phyloP scores from a whole-genome alignment of 306 rosid genomes.

The Acacia melanoxylon region DNA sequence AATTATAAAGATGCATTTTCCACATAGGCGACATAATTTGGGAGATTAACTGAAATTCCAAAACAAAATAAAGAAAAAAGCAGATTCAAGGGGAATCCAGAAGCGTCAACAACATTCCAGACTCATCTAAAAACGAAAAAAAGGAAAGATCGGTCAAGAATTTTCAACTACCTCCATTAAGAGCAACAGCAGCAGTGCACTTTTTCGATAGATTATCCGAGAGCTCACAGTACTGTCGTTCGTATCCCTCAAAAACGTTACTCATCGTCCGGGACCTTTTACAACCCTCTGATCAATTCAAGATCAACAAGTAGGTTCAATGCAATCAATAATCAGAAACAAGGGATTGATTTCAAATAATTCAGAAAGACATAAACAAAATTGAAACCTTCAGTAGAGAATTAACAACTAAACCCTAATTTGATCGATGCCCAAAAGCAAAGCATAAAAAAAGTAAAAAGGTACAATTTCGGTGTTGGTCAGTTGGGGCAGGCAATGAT shows the following conservation, averaged over 20 bases:
- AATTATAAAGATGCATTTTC: not conserved
- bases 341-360: not conserved
- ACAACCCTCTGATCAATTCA: constrained; percentile 32
- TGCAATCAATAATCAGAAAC: not conserved
- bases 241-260: constrained; percentile 81
- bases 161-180: constrained; percentile 67
- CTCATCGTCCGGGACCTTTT: constrained; percentile 56
- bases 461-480: constrained; percentile 10
- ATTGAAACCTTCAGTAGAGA: constrained; percentile 11
- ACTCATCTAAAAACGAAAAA: not conserved
- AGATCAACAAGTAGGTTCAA: constrained; percentile 26
- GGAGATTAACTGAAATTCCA: not conserved
- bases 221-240: constrained; percentile 83
- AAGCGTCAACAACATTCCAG: not conserved
- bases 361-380: constrained; percentile 6
- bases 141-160: constrained; percentile 13
- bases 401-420: constrained; percentile 28
- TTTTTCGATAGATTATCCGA: constrained; percentile 75
- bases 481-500: not conserved
- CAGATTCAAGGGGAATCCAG: not conserved
- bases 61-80: constrained; percentile 1
- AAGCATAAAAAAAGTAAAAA: not conserved
- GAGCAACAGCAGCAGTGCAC: constrained; percentile 64
- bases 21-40: not conserved
- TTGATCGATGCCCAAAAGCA: constrained; percentile 1